Conservation (phyloP, 345 rosid genomes). For the Rhodamnia argentea region DNA sequence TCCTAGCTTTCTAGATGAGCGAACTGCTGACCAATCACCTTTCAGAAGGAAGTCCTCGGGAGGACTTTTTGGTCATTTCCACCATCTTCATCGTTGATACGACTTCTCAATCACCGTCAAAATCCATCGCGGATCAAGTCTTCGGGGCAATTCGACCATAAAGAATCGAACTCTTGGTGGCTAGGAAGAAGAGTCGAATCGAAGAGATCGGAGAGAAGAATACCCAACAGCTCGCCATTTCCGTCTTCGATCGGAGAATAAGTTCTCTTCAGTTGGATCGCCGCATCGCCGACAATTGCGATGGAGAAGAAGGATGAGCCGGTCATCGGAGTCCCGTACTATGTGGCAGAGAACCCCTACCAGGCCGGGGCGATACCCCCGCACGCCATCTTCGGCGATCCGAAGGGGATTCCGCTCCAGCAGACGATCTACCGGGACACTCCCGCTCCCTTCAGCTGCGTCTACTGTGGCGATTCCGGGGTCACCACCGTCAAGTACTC, state of each 20-base stretch:
- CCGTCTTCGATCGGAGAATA: background rate
- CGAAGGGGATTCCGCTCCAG: conserved; percentile 67
- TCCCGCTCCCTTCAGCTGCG: conserved; percentile 90
- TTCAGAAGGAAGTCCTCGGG: background rate
- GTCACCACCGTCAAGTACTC: conserved; percentile 63
- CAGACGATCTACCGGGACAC: conserved; percentile 86
- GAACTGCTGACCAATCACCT: background rate
- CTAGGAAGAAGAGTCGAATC: background rate
- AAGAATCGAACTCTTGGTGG: background rate
- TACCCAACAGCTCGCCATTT: background rate
- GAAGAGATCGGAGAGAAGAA: background rate
- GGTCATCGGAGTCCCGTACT: conserved; percentile 68
- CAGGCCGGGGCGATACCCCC: conserved; percentile 71
- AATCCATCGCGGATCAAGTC: background rate
- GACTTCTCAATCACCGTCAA: background rate
- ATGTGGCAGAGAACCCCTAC: conserved; percentile 49
- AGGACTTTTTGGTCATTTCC: background rate
- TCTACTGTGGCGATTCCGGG: conserved; percentile 63
- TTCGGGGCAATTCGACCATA: background rate
- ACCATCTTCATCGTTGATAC: background rate
- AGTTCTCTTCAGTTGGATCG: background rate
- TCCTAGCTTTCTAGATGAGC: background rate
- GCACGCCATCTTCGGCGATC: conserved; percentile 62
- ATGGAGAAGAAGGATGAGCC: conserved; percentile 50
- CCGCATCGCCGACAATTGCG: background rate